These are phyloP conservation scores for Sesbania bispinosa DNA, from an alignment of 306 rosid genomes.

Conservation along the genomic window DNA sequence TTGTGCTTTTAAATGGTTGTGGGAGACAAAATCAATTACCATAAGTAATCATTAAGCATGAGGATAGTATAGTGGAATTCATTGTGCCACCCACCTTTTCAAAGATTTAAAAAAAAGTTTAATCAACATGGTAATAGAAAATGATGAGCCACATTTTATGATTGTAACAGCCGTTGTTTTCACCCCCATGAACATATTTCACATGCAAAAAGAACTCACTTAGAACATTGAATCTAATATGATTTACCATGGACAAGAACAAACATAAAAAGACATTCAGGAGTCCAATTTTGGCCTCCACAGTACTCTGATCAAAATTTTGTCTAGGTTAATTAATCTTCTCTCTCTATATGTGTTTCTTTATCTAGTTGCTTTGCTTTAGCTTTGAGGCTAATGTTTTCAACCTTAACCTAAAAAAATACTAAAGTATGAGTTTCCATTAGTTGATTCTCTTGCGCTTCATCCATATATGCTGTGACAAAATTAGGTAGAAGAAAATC, in stretches of 20 bases:
- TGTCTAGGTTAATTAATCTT: neutral
- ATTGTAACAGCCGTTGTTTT: constrained; percentile 27
- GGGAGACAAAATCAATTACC: constrained; percentile 55
- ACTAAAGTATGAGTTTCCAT: neutral
- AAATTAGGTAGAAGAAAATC: constrained; percentile 9
- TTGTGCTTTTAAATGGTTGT: constrained; percentile 36
- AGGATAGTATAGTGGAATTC: constrained; percentile 28
- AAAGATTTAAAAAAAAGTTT: neutral
- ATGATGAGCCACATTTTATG: constrained; percentile 18
- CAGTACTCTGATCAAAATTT: neutral
- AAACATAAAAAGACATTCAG: neutral
- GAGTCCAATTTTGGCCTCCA: neutral
- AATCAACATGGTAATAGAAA: constrained; percentile 7
- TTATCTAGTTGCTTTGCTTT: neutral
- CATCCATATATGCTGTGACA: constrained; percentile 23
- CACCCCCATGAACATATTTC: constrained; percentile 26
- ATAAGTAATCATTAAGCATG: constrained; percentile 62
- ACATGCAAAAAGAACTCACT: constrained; percentile 13
- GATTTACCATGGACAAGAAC: neutral
- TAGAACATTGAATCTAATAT: constrained; percentile 4
- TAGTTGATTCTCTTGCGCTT: neutral
- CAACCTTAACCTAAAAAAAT: neutral
- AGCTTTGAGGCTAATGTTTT: neutral
- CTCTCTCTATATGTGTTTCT: neutral
- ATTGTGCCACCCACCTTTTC: constrained; percentile 27